Evolutionary conservation across 371 early-diverging fungal species (phyloP).

Genomic region (Fennellomyces sp.): DNA sequence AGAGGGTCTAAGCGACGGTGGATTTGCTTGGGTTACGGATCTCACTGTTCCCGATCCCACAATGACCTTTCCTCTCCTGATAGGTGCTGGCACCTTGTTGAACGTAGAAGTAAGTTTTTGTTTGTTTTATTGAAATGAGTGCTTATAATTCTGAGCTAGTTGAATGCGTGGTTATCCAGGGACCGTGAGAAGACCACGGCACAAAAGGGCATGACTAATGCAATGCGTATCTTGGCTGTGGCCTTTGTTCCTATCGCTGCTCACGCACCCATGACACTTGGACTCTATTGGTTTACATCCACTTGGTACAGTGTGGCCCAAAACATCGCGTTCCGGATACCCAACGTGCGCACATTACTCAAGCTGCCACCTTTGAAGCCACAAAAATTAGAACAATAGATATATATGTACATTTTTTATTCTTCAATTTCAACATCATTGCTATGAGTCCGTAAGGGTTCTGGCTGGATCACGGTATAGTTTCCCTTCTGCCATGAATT

Average conservation of each 20-base stretch:
- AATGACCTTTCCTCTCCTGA: slow-evolving; percentile 67
- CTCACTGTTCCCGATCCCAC: slow-evolving; percentile 73
- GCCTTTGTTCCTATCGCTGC: slow-evolving; percentile 71
- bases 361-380: slow-evolving; percentile 6
- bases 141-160: slow-evolving; percentile 19
- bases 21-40: slow-evolving; percentile 72
- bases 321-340: slow-evolving; percentile 56
- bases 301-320: slow-evolving; percentile 63
- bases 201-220: slow-evolving; percentile 54
- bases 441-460: background rate
- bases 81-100: slow-evolving; percentile 68
- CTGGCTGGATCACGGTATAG: slow-evolving; percentile 18
- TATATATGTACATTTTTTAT: background rate
- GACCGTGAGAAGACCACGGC: slow-evolving; percentile 38
- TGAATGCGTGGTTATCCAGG: slow-evolving; percentile 55
- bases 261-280: slow-evolving; percentile 70
- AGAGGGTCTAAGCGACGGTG: slow-evolving; percentile 65
- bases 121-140: background rate
- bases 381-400: background rate
- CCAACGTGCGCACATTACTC: slow-evolving; percentile 25
- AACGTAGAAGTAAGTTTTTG: slow-evolving; percentile 68
- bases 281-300: slow-evolving; percentile 68
- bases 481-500: slow-evolving; percentile 20
- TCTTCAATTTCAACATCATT: background rate
- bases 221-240: slow-evolving; percentile 62